These are phyloP conservation scores for Melanomma pulvis-pyrius DNA, from an alignment of 495 filamentous ascomycete species.

Conservation along the genomic window DNA sequence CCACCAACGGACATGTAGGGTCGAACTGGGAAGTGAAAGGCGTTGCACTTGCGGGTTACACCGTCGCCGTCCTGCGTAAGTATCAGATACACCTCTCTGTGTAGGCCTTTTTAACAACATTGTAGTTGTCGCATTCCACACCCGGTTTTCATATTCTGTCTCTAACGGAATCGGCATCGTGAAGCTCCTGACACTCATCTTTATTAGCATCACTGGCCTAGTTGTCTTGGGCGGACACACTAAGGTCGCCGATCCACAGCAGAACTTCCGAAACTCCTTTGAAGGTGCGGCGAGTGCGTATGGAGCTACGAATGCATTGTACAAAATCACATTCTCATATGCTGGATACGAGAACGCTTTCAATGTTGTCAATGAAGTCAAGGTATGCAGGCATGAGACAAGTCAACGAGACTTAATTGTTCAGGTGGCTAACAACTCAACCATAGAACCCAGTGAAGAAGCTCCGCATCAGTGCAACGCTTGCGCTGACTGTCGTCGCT, in stretches of 20 bases:
- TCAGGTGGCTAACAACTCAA: no score
- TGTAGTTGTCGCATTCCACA: constrained; percentile 55
- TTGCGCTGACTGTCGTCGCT: constrained; percentile 55
- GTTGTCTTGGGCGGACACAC: constrained; percentile 55
- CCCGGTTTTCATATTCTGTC: constrained; percentile 57
- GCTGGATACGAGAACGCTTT: constrained; percentile 65
- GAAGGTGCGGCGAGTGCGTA: no score
- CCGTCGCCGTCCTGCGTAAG: constrained; percentile 46
- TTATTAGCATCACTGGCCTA: constrained; percentile 62
- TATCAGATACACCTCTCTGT: no score
- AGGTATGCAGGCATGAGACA: no score
- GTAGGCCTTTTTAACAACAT: neutral
- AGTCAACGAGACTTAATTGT: no score
- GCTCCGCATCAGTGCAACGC: constrained; percentile 54
- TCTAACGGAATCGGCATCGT: constrained; percentile 59
- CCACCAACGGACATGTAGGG: constrained; percentile 50
- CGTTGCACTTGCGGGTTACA: constrained; percentile 63
- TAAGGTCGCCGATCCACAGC: no score
- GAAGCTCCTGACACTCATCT: constrained; percentile 60
- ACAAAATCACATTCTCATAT: constrained; percentile 68
- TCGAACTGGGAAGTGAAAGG: constrained; percentile 65
- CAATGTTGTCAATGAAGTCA: constrained; percentile 68
- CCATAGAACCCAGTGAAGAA: constrained; percentile 64
- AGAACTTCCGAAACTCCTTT: no score
- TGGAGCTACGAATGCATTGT: constrained; percentile 61